Conservation (phyloP, 441 rosid genomes). For the Eugenia klotzschiana region DNA sequence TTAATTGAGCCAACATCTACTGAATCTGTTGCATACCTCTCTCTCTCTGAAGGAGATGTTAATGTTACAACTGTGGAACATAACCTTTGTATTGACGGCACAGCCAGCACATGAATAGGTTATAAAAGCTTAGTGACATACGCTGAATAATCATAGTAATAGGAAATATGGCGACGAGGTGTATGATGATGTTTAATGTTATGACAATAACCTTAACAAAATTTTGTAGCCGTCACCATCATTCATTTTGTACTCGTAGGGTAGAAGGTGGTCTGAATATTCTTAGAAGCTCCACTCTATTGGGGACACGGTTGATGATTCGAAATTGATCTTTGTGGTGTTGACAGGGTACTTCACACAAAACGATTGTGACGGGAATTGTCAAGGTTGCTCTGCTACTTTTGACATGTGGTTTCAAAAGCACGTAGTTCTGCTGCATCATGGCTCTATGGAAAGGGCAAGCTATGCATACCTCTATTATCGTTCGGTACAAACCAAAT, state of each 20-base stretch:
- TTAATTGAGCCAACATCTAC: slow-evolving; percentile 1
- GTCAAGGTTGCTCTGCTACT: not conserved
- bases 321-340: too few relatives aligned
- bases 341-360: not conserved
- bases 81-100: not conserved
- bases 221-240: not conserved
- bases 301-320: not conserved
- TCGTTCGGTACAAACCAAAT: not conserved
- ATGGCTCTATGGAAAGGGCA: not conserved
- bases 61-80: not conserved
- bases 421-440: not conserved
- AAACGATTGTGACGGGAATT: not conserved
- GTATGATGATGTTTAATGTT: not conserved
- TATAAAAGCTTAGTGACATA: not conserved
- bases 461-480: not conserved
- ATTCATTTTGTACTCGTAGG: not conserved
- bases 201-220: not conserved
- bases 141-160: not conserved
- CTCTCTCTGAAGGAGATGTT: not conserved
- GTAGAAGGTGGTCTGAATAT: not conserved
- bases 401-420: not conserved
- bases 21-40: not conserved
- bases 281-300: not conserved
- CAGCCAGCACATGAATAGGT: not conserved
- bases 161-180: not conserved